Conservation (phyloP, 805 yeast genomes). For the Candida saitoana region DNA sequence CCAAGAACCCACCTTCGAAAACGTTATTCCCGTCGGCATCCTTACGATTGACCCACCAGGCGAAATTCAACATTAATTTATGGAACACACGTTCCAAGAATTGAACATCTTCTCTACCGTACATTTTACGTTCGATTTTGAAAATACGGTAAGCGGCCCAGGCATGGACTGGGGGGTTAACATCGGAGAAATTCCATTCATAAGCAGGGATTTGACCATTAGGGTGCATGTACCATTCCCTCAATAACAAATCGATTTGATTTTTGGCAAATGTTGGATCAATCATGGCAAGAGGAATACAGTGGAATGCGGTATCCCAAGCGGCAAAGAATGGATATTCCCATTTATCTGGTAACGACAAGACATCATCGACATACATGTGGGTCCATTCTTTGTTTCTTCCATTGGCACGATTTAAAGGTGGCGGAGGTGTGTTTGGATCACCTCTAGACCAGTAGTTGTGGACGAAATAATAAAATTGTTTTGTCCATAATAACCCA, state of each 20-base stretch:
- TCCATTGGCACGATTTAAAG: conserved; percentile 77
- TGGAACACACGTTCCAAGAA: conserved; percentile 92
- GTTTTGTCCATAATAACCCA: conserved; percentile 91
- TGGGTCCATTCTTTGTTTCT: conserved; percentile 88
- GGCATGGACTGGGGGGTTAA: conserved; percentile 97
- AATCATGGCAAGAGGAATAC: conserved; percentile 87
- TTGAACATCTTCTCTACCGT: conserved; percentile 73
- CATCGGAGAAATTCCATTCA: conserved; percentile 94
- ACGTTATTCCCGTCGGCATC: conserved; percentile 83
- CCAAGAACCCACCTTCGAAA: conserved; percentile 92
- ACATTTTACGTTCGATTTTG: conserved; percentile 81
- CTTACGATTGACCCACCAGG: conserved; percentile 97
- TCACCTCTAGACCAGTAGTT: conserved; percentile 87
- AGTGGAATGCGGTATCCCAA: conserved; percentile 96
- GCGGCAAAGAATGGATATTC: conserved; percentile 96
- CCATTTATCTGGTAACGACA: conserved; percentile 92
- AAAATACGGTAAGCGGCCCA: conserved; percentile 89
- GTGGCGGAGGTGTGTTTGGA: conserved; percentile 69
- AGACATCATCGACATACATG: conserved; percentile 78
- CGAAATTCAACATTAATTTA: conserved; percentile 79
- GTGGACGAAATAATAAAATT: conserved; percentile 82
- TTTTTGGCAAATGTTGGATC: conserved; percentile 90
- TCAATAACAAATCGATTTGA: conserved; percentile 77
- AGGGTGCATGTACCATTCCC: conserved; percentile 98
- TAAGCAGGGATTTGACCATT: conserved; percentile 97